Conservation (phyloP, 2,329 filamentous ascomycete genomes). For the Fusarium vanettenii region DNA sequence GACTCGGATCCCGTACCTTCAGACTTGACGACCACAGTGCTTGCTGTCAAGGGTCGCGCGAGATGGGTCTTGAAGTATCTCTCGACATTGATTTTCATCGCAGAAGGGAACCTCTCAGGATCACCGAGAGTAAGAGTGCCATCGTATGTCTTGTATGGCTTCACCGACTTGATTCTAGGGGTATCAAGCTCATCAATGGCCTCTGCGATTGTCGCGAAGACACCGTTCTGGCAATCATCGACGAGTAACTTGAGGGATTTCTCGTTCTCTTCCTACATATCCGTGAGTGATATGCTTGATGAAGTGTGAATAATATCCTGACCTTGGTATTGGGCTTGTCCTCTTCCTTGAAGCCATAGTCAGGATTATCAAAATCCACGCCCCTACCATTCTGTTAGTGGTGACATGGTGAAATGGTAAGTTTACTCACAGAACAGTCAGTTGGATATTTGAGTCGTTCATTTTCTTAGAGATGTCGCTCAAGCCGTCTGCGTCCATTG, state of each 20-base stretch:
- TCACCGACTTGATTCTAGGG: conserved; percentile 80
- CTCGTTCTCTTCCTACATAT: conserved; percentile 72
- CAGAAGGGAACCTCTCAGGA: conserved; percentile 75
- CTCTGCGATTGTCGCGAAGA: conserved; percentile 86
- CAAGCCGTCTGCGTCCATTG: conserved; percentile 78
- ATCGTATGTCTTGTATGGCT: conserved; percentile 82
- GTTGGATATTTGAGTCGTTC: conserved; percentile 79
- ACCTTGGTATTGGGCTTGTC: conserved; percentile 81
- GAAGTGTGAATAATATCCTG: neutral
- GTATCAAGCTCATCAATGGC: conserved; percentile 83
- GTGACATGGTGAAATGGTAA: neutral
- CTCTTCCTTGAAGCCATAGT: conserved; percentile 93
- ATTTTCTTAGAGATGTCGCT: conserved; percentile 78
- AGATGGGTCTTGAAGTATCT: conserved; percentile 89
- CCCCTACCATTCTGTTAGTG: conserved; percentile 65
- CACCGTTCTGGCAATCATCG: conserved; percentile 73
- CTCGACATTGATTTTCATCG: conserved; percentile 86
- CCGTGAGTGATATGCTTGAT: conserved; percentile 5
- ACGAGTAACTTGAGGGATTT: conserved; percentile 71
- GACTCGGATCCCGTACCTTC: conserved; percentile 63
- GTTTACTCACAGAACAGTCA: conserved; percentile 77
- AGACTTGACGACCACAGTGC: conserved; percentile 74
- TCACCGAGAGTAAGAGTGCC: conserved; percentile 85
- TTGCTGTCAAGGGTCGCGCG: conserved; percentile 80
- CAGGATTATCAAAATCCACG: conserved; percentile 91